Conservation (phyloP, 2,329 filamentous ascomycete species). For the Ophiocordyceps camponoti-saundersi region DNA sequence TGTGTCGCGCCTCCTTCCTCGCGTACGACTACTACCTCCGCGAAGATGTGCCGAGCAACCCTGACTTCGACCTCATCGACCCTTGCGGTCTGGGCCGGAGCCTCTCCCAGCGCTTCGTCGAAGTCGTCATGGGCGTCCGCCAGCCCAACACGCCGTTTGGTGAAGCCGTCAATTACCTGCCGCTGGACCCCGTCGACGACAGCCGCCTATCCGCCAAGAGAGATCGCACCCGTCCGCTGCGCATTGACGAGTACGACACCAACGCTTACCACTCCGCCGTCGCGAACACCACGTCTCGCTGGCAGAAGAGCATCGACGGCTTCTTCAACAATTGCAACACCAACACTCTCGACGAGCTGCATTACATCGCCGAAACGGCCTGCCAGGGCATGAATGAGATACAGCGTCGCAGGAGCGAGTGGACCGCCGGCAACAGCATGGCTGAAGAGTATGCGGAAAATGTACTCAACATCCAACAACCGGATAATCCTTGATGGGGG, state of each 20-base stretch:
- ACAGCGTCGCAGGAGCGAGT: conserved; percentile 16
- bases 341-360: conserved; percentile 24
- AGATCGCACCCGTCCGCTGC: conserved; percentile 8
- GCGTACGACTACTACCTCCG: conserved; percentile 23
- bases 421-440: conserved; percentile 11
- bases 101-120: conserved; percentile 28
- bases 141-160: conserved; percentile 18
- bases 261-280: conserved; percentile 19
- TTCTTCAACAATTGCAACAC: conserved; percentile 25
- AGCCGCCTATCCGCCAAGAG: conserved; percentile 8
- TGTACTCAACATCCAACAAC: conserved; percentile 4
- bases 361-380: conserved; percentile 25
- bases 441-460: conserved; percentile 16
- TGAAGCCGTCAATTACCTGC: conserved; percentile 16
- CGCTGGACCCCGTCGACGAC: conserved; percentile 11
- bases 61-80: conserved; percentile 23
- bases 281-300: conserved; percentile 22
- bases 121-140: conserved; percentile 22
- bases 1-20: conserved; percentile 26
- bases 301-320: conserved; percentile 25
- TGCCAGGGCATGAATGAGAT: conserved; percentile 25
- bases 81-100: conserved; percentile 21
- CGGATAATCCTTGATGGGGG: conserved; percentile 2
- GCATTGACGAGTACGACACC: conserved; percentile 17
- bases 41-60: conserved; percentile 11